Evolutionary conservation across 1,139 yeast genomes (phyloP), one percentile per base, ranked within the genome.

Genomic region (Candida glucosophila): DNA sequence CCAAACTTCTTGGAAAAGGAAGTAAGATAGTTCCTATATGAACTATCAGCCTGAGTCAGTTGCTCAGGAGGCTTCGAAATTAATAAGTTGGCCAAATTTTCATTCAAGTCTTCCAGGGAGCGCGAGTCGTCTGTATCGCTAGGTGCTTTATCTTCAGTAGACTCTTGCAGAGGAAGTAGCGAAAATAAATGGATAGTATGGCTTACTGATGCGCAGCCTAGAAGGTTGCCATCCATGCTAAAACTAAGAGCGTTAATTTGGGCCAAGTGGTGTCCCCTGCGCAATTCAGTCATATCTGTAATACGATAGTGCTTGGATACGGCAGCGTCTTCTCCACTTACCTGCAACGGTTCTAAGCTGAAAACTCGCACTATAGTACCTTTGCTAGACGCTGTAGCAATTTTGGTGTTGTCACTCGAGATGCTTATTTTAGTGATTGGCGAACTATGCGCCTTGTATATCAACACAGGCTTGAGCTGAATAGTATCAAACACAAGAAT

Each of bases 281-380:
- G 61, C 35, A 77, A 71, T 41, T 76, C 80, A 15, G 59, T 58
- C 2, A 70, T 49, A 29, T 55, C 55, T 6, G 42, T 36, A 8
- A 62, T 39, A 22, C 33, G 31, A 12, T 41, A 23, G 12, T 10
- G 12, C 5, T 31, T 38, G 5, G 30, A 24, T 5, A 31, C 31
- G 4, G 31, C 34, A n/a, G n/a, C n/a, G n/a, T n/a, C n/a, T n/a
- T n/a, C n/a, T n/a, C n/a, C n/a, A n/a, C n/a, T n/a, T n/a, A n/a
- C n/a, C n/a, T n/a, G n/a, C n/a, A n/a, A n/a, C n/a, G n/a, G n/a
- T n/a, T n/a, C n/a, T 23, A 43, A 39, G 24, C 43, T 45, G 32
- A 55, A 55, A 1, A 78, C 74, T 23, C 90, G 52, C 1, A 80
- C 59, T 4, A 80, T 77, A 0, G 92, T 80, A 1, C 92, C 92